phyloP scores from a whole-genome alignment of 306 rosid genomes.

The Canavalia gladiata region DNA sequence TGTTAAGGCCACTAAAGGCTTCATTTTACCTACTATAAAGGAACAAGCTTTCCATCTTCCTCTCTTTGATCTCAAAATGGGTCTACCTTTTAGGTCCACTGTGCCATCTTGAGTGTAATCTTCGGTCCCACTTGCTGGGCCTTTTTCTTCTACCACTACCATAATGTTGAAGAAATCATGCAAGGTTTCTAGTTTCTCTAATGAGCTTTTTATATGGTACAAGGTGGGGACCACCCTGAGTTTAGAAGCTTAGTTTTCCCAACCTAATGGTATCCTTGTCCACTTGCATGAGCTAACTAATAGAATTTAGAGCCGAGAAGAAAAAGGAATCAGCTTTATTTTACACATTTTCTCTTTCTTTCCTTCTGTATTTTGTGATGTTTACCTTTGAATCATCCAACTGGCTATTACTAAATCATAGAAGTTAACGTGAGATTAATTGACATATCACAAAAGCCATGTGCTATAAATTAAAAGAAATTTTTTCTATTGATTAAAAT shows the following conservation, averaged over 20 bases:
- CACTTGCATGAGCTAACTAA: conserved; percentile 52
- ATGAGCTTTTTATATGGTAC: conserved; percentile 9
- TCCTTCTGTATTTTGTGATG: neutral
- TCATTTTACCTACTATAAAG: conserved; percentile 54
- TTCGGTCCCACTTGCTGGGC: conserved; percentile 10
- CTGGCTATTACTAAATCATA: neutral
- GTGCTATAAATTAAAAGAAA: neutral
- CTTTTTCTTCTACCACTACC: conserved; percentile 50
- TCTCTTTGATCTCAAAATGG: conserved; percentile 52
- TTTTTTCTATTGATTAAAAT: neutral
- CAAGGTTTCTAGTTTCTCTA: neutral
- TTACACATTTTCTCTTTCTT: neutral
- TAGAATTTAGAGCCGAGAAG: neutral
- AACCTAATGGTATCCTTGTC: conserved; percentile 21
- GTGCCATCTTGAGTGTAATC: conserved; percentile 59
- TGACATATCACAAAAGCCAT: conserved; percentile 8
- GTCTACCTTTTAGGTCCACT: conserved; percentile 54
- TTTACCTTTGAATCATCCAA: conserved; percentile 21
- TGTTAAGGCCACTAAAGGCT: neutral
- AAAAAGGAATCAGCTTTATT: neutral
- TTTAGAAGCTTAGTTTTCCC: conserved; percentile 28
- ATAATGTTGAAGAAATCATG: conserved; percentile 25
- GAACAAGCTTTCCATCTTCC: conserved; percentile 58
- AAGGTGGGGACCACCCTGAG: neutral
- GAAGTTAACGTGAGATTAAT: conserved; percentile 30